These are phyloP conservation scores for Lachnellula hyalina DNA, from an alignment of 2,329 filamentous ascomycete species.

Conservation along the genomic window DNA sequence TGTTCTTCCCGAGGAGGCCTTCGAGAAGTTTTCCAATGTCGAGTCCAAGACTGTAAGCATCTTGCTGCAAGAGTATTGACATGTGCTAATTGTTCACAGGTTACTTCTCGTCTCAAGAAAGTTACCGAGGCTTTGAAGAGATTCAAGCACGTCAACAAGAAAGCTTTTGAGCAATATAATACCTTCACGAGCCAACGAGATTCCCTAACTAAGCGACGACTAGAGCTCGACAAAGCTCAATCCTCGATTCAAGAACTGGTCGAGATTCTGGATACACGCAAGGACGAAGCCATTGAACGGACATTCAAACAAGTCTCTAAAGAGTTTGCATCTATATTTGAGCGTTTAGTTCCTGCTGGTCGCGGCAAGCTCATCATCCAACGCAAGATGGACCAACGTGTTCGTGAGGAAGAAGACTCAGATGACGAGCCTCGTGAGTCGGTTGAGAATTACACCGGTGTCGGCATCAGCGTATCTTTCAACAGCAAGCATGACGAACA, in stretches of 20 bases:
- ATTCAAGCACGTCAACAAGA: constrained; percentile 98
- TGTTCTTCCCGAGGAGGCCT: constrained; percentile 88
- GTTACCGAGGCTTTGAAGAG: constrained; percentile 92
- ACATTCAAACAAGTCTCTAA: constrained; percentile 97
- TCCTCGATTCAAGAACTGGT: constrained; percentile 88
- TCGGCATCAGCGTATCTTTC: constrained; percentile 96
- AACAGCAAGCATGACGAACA: constrained; percentile 98
- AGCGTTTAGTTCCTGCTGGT: constrained; percentile 89
- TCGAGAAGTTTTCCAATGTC: constrained; percentile 82
- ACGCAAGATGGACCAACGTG: constrained; percentile 71
- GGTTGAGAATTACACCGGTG: constrained; percentile 93
- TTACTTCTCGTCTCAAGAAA: constrained; percentile 64
- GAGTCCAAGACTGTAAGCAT: constrained; percentile 66
- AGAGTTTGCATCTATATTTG: constrained; percentile 89
- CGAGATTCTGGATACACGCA: constrained; percentile 84
- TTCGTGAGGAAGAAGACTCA: constrained; percentile 60
- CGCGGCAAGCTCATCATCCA: constrained; percentile 91
- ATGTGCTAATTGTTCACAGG: constrained; percentile 13
- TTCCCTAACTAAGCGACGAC: constrained; percentile 73
- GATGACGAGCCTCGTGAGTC: constrained; percentile 62
- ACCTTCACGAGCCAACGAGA: constrained; percentile 93
- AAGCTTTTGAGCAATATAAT: constrained; percentile 98
- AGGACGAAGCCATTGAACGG: constrained; percentile 96
- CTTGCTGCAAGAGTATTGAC: background rate
- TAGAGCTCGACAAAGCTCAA: constrained; percentile 82